Conservation (phyloP, 257 asterid species). For the Solanum etuberosum region DNA sequence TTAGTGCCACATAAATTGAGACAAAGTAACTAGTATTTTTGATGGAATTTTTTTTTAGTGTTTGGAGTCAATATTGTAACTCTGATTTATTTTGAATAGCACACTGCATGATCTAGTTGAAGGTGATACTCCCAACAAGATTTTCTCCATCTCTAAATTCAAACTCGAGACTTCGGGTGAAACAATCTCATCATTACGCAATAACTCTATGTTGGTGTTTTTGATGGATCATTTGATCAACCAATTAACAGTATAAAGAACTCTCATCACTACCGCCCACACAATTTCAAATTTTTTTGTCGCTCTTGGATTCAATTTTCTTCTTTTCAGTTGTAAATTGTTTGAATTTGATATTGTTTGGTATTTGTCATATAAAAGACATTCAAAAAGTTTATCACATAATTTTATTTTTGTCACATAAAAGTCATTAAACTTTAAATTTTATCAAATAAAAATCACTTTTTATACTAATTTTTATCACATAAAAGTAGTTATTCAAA, state of each 20-base stretch:
- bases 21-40: too few species aligned
- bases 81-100: too few species aligned
- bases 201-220: too few species aligned
- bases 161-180: too few species aligned
- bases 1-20: too few species aligned
- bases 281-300: neutral
- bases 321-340: neutral
- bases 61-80: accelerated
- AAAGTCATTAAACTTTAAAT: neutral
- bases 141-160: too few species aligned
- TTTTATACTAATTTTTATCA: neutral
- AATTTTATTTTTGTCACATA: neutral
- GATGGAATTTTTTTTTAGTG: neutral
- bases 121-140: too few species aligned
- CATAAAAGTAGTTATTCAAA: neutral
- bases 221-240: neutral
- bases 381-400: neutral
- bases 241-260: neutral
- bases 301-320: neutral
- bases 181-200: too few species aligned
- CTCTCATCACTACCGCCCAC: neutral
- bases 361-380: neutral
- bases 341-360: neutral
- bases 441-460: neutral
- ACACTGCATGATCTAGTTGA: too few species aligned